These are phyloP conservation scores for Fusarium sp. DNA, from an alignment of 2,329 filamentous ascomycete species.

Conservation along the genomic window DNA sequence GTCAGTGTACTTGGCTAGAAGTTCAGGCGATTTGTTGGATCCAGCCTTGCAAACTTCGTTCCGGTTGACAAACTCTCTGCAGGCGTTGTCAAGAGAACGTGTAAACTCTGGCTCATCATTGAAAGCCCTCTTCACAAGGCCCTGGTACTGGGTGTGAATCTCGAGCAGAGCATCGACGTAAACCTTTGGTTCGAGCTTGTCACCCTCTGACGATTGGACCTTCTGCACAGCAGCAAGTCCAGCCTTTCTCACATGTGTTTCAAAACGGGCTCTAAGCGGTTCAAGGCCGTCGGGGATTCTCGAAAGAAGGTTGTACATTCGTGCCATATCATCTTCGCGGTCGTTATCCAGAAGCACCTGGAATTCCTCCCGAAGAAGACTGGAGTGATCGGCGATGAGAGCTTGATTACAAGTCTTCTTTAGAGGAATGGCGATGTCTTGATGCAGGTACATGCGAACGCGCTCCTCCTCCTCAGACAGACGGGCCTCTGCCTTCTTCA, in stretches of 20 bases:
- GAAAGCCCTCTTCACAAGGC: constrained; percentile 90
- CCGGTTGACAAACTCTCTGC: constrained; percentile 96
- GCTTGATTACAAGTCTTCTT: constrained; percentile 90
- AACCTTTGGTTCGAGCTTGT: constrained; percentile 92
- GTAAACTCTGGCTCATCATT: constrained; percentile 97
- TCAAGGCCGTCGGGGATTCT: constrained; percentile 92
- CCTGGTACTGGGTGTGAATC: constrained; percentile 92
- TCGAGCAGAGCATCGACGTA: constrained; percentile 96
- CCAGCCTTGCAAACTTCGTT: constrained; percentile 95
- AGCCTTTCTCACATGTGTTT: constrained; percentile 90
- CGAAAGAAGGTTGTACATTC: constrained; percentile 93
- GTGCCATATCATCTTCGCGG: constrained; percentile 91
- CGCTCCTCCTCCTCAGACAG: constrained; percentile 94
- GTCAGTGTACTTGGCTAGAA: constrained; percentile 95
- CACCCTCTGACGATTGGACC: constrained; percentile 83
- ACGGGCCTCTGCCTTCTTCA: constrained; percentile 97
- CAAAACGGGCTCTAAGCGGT: constrained; percentile 85
- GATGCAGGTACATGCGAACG: constrained; percentile 89
- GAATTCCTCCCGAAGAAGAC: constrained; percentile 92
- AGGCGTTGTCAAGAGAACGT: constrained; percentile 93
- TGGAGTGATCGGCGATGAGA: constrained; percentile 87
- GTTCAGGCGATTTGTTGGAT: constrained; percentile 92
- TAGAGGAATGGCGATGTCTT: constrained; percentile 84
- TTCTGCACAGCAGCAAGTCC: constrained; percentile 90
- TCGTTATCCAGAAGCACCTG: constrained; percentile 93